Evolutionary conservation across 1,284 basidiomycete genomes (phyloP), one percentile per base, ranked within the genome.

Genomic region (Puccinia coronata): DNA sequence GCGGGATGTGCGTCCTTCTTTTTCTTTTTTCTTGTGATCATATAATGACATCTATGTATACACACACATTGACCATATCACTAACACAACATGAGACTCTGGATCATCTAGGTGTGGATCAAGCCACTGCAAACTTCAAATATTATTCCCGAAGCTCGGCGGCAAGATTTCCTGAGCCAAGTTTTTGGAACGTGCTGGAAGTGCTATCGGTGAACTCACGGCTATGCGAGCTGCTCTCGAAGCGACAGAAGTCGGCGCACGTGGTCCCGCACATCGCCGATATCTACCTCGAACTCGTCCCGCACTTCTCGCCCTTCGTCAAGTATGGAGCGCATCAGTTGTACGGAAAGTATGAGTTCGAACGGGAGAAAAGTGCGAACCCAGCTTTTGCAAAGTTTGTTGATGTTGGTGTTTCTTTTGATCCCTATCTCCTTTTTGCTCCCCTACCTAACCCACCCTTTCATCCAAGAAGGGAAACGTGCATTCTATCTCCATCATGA

Each of bases 171-270:
- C 86, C 89, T 98, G 51, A 90, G 92, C 49, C 94, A 97, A 85
- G 95, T 99, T 99, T 99, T 86, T 98, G 96, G 96, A 99, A 99
- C 86, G 90, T 98, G 18, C 90, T 92, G 84, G 96, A 98, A 84
- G 96, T 99, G 84, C 92, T 98, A 83, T 90, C 91, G 0, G 95
- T 98, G 83, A 98, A 97, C 86, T 92, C 90, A 0, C 90, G 92
- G 43, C 89, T 99, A 16, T 91, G 94, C 8, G 97, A 99, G 85
- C 91, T 93, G n/a, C 90, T 99, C 76, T 95, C 91, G 82, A 98
- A 96, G 87, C 91, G 97, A 9, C 97, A 99, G 87, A 98, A 98
- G 86, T 91, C 92, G 69, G 93, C 93, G 84, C 93, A 95, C 6
- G 92, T 99, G 12, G 95, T 99, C 51, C 93, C 96, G 84, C 89